These are phyloP conservation scores for Stagonosporopsis rhizophila DNA, from an alignment of 2,329 filamentous ascomycete species.

Conservation along the genomic window DNA sequence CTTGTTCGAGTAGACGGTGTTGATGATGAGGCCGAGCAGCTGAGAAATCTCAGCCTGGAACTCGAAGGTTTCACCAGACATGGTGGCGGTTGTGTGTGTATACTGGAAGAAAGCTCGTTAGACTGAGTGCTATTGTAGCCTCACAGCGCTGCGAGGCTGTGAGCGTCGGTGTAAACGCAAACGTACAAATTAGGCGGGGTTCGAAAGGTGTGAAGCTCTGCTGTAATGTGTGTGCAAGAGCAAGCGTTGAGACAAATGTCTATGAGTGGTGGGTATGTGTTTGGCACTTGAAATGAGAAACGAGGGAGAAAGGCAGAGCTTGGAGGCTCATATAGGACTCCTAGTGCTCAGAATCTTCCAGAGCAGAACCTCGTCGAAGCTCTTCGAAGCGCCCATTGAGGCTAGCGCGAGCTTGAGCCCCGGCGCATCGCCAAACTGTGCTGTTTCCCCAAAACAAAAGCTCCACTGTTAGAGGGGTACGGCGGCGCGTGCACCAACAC, in stretches of 20 bases:
- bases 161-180: slow-evolving; percentile 20
- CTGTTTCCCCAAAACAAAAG: slow-evolving; percentile 8
- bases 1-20: slow-evolving; percentile 99
- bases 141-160: slow-evolving; percentile 18
- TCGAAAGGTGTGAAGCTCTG: slow-evolving; percentile 30
- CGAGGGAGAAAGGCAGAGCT: slow-evolving; percentile 32
- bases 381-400: slow-evolving; percentile 8
- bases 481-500: slow-evolving; percentile 9
- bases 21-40: slow-evolving; percentile 99
- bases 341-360: slow-evolving; percentile 48
- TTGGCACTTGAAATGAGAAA: slow-evolving; percentile 37
- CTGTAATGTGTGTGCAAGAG: slow-evolving; percentile 27
- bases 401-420: too few species aligned
- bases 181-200: slow-evolving; percentile 37
- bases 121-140: slow-evolving; percentile 12
- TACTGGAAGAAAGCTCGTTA: slow-evolving; percentile 22
- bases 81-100: slow-evolving; percentile 57
- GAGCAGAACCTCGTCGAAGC: slow-evolving; percentile 17
- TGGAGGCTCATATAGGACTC: slow-evolving; percentile 41
- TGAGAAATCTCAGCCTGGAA: slow-evolving; percentile 99
- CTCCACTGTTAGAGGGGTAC: slow-evolving; percentile 15
- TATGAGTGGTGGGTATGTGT: slow-evolving; percentile 20
- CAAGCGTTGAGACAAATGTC: slow-evolving; percentile 35
- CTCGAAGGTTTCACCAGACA: slow-evolving; percentile 95
- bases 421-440: slow-evolving; percentile 4